Base-by-base conservation (phyloP, 129 eudicot species). In the Ambrosia trifida region DNA sequence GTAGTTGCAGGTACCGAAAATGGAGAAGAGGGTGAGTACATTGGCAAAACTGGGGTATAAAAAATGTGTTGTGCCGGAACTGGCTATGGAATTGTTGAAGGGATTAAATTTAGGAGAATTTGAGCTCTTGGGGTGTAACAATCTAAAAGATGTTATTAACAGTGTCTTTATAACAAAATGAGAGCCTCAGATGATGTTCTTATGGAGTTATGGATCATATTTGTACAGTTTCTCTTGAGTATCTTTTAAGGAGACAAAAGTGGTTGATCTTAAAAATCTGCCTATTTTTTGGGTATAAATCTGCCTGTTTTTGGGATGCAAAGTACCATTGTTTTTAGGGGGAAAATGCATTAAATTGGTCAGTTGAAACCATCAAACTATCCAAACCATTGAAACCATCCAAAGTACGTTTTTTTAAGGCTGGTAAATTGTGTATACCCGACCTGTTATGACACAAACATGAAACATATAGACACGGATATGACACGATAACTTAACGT, bases 81-180 rank as follows among this genome's bases (percentile, higher is more conserved):
- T 79, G 10, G 86, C 91, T 20, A 81, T 28, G 70, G 70, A 72
- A 75, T 61, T 75, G 14, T 70, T 95, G 67, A 62, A 69, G 4
- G 72, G 76, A 0, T 18, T 84, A 36, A 83, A 79, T 66, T 58
- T 77, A 31, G 80, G 72, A 40, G 96, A 66, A n/a, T 46, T 82
- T 56, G 74, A 85, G 87, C 59, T 95, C 46, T 49, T 95, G 78
- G 99, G 83, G 20, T 95, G 99, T 76, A 63, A 11, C 18, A 88
- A 88, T 76, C 72, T 95, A 74, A 95, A 95, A 80, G 87, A 95
- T 72, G 88, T 95, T 77, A 95, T 95, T 14, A 77, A 86, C 80
- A 59, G 47, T 18, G 94, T 95, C 33, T 93, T 93, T 74, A 78
- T 64, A 57, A 45, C 49, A n/a, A n/a, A 40, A 4, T 61, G 69